These are phyloP conservation scores for Arabidopsis suecica DNA, from an alignment of 345 rosid species.

Conservation along the genomic window DNA sequence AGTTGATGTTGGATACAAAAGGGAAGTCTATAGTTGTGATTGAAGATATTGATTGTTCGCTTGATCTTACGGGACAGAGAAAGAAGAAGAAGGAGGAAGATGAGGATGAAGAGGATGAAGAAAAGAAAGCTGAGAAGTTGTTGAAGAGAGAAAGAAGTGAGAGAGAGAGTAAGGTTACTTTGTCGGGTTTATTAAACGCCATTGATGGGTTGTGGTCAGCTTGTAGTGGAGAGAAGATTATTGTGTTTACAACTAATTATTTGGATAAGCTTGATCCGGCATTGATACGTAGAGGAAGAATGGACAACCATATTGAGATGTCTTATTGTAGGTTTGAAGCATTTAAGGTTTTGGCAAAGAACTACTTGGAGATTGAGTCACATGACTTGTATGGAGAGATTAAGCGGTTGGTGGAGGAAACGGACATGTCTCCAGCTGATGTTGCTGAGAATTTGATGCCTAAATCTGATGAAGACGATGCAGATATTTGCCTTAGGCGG, in stretches of 20 bases:
- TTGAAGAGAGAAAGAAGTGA: neutral
- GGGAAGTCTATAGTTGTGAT: slow-evolving; percentile 56
- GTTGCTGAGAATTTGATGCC: slow-evolving; percentile 56
- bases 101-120: neutral
- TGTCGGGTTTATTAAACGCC: slow-evolving; percentile 50
- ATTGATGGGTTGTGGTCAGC: slow-evolving; percentile 56
- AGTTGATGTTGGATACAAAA: slow-evolving; percentile 53
- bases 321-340: slow-evolving; percentile 49
- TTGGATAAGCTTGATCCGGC: slow-evolving; percentile 52
- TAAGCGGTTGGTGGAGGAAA: slow-evolving; percentile 29
- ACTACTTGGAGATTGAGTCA: slow-evolving; percentile 44
- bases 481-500: slow-evolving; percentile 42
- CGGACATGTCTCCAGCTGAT: slow-evolving; percentile 48
- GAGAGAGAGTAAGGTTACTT: slow-evolving; percentile 43
- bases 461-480: slow-evolving; percentile 36
- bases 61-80: neutral
- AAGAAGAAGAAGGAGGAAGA: neutral
- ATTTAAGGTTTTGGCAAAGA: slow-evolving; percentile 52
- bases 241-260: slow-evolving; percentile 51
- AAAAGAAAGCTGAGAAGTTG: neutral
- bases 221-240: slow-evolving; percentile 49
- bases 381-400: slow-evolving; percentile 42
- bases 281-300: slow-evolving; percentile 50
- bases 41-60: slow-evolving; percentile 49
- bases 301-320: slow-evolving; percentile 52